Base-by-base conservation (phyloP, 2,329 filamentous ascomycete species). In the Plenodomus lindquistii region DNA sequence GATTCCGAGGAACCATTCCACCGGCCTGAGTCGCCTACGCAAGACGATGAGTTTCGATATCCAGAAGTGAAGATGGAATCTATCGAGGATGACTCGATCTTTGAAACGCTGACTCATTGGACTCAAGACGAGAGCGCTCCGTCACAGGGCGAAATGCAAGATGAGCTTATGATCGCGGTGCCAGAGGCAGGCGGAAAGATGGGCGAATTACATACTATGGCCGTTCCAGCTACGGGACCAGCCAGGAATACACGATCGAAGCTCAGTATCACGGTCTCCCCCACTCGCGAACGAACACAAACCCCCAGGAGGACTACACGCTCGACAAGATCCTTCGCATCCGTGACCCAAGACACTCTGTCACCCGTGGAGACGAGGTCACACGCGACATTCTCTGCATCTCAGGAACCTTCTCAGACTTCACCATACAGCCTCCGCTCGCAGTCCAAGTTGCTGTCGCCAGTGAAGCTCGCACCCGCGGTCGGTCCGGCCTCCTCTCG, bases 161-260 rank as follows among this genome's bases (percentile, higher is more conserved):
- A 40, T 15, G 53, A 66, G 35, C 27, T 62, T 3, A 8, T 54
- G 20, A 60, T 57, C 22, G 54, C 45, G 6, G 47, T 62, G 16
- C 57, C 64, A 10, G 57, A 60, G 16, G 54, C 61, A 17, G 60
- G 56, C 6, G 42, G 62, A 18, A 58, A 59, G 27, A n/a, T 62
- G 11, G 60, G 55, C n/a, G 50, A 61, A 42, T n/a, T 53, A n/a
- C 50, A 60, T 15, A 40, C 39, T 1, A 53, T 56, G 22, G 45
- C 61, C 15, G 63, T 65, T 3, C 49, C 63, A 13, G 57, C 55
- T 6, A 62, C 64, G 16, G 58, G 45, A 10, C 65, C 68, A 20
- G 65, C 63, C 11, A 62, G 57, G 16, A 71, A 66, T 44, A 70
- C 67, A 3, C 55, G 67, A 24, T 70, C 68, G 2, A 70, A 67